A percentile compares a stretch with the other conserved stretches of the same genome.
Evolutionary conservation across 768 basidiomycete genomes (phyloP).

Genomic region (Nidula microcarpa): DNA sequence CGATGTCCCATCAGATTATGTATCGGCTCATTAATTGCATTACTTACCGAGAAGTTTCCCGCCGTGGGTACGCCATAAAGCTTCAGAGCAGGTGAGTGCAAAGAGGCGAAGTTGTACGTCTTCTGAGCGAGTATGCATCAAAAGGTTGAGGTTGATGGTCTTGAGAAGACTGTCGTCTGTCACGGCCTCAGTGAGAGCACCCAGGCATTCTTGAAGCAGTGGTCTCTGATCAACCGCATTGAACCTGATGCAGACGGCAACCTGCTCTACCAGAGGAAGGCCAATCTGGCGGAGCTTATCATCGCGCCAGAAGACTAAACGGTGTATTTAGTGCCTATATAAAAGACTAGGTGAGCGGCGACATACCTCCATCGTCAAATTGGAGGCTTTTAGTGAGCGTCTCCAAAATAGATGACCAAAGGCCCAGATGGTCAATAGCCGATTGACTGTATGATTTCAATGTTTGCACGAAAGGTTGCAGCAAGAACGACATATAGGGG

Average conservation of each 20-base stretch:
- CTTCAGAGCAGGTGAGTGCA: constrained; percentile 64
- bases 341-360: constrained; percentile 15
- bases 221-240: constrained; percentile 31
- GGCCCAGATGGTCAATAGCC: constrained; percentile 25
- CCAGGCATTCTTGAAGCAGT: constrained; percentile 48
- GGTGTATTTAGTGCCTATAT: not conserved
- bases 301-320: constrained; percentile 87
- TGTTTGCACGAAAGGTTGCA: constrained; percentile 62
- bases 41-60: constrained; percentile 68
- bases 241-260: constrained; percentile 44
- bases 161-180: constrained; percentile 69
- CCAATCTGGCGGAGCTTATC: constrained; percentile 68
- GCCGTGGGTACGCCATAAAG: constrained; percentile 77
- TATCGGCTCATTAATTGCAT: constrained; percentile 1
- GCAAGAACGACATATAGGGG: constrained; percentile 81
- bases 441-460: constrained; percentile 47
- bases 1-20: not conserved
- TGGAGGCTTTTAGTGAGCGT: constrained; percentile 67
- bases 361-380: constrained; percentile 75
- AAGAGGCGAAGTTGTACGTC: constrained; percentile 64
- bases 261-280: constrained; percentile 60
- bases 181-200: constrained; percentile 49
- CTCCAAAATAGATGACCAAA: constrained; percentile 65
- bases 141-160: constrained; percentile 72
- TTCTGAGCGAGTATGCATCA: constrained; percentile 90